Conservation (phyloP, 768 basidiomycete species). For the Tricholoma furcatifolium region DNA sequence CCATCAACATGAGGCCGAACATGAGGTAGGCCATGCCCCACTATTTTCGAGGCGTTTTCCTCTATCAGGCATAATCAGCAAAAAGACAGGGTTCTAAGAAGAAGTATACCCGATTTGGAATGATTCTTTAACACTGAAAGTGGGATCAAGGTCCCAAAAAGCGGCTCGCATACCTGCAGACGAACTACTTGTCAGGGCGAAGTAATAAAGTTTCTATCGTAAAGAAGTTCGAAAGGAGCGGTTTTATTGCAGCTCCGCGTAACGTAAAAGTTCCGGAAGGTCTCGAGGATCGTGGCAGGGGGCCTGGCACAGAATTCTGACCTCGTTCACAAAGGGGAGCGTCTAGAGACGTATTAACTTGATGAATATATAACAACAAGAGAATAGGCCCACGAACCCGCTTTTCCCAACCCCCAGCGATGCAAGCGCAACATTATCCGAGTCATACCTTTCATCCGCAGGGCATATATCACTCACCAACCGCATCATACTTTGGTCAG, state of each 20-base stretch:
- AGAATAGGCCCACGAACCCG: conserved; percentile 30
- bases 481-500: conserved; percentile 11
- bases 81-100: conserved; percentile 21
- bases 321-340: conserved; percentile 38
- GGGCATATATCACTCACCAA: conserved; percentile 25
- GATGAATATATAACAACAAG: conserved; percentile 46
- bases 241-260: conserved; percentile 41
- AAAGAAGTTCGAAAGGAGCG: conserved; percentile 32
- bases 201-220: conserved; percentile 15
- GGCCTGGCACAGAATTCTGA: conserved; percentile 42
- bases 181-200: conserved; percentile 3
- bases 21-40: conserved; percentile 30
- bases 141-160: conserved; percentile 11
- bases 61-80: conserved; percentile 20
- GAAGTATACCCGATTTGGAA: conserved; percentile 14
- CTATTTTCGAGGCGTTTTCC: conserved; percentile 12
- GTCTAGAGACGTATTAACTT: conserved; percentile 41
- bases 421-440: conserved; percentile 39
- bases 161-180: conserved; percentile 5
- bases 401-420: conserved; percentile 31
- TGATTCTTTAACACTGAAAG: conserved; percentile 13
- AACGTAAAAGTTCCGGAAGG: conserved; percentile 43
- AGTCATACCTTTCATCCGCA: conserved; percentile 25
- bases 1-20: conserved; percentile 40
- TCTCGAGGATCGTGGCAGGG: conserved; percentile 42